phyloP scores from a whole-genome alignment of 116 monocot species.

The Cymodocea nodosa region DNA sequence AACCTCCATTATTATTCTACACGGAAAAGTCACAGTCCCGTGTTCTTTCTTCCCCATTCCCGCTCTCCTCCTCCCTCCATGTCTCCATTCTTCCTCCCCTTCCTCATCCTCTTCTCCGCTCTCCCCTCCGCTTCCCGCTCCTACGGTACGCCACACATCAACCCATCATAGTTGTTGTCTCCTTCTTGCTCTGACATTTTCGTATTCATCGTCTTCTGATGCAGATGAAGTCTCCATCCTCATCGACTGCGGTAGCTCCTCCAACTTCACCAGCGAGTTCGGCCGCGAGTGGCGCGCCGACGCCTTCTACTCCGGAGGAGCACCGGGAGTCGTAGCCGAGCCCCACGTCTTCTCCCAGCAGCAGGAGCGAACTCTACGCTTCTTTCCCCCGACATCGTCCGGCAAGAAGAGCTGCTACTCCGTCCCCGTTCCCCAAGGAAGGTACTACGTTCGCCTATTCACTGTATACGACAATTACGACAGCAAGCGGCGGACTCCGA shows the following conservation, averaged over 20 bases:
- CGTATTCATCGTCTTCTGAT: not conserved
- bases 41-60: not conserved
- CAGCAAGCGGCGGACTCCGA: slow-evolving; percentile 48
- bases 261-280: slow-evolving; percentile 60
- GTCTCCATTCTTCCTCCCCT: not conserved
- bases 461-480: slow-evolving; percentile 98
- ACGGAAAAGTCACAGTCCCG: no score
- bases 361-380: slow-evolving; percentile 60
- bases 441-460: slow-evolving; percentile 88
- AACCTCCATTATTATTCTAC: not conserved
- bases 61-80: not conserved
- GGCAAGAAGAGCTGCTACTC: slow-evolving; percentile 97
- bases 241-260: slow-evolving; percentile 82
- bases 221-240: slow-evolving; percentile 31
- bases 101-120: not conserved
- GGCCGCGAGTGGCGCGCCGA: slow-evolving; percentile 73
- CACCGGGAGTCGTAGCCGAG: slow-evolving; percentile 51
- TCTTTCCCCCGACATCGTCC: slow-evolving; percentile 38
- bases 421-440: slow-evolving; percentile 51
- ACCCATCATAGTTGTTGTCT: no score
- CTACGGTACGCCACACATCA: not conserved
- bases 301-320: slow-evolving; percentile 64
- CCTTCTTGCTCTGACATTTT: no score
- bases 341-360: slow-evolving; percentile 52
- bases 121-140: not conserved